A percentile compares a stretch with the other conserved stretches of the same genome.
These are phyloP conservation scores for Aspergillus thermomutatus DNA, from an alignment of 2,329 filamentous ascomycete species.

Conservation along the genomic window DNA sequence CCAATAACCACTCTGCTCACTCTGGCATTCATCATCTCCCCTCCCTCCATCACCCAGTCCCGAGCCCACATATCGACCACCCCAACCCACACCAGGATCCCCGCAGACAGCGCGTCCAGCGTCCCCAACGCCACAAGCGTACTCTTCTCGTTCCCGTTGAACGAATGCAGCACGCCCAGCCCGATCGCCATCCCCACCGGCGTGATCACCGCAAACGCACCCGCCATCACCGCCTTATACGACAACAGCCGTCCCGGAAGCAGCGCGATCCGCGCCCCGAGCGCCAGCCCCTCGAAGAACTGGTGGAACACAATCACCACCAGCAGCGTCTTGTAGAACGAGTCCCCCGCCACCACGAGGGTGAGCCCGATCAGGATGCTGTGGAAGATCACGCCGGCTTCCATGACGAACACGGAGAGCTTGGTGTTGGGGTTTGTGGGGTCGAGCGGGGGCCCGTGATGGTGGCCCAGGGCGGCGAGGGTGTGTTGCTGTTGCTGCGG, in stretches of 20 bases:
- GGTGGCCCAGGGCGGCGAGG: constrained; percentile 30
- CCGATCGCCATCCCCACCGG: constrained; percentile 79
- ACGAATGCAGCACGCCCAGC: constrained; percentile 64
- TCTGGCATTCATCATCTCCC: constrained; percentile 54
- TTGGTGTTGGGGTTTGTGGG: constrained; percentile 43
- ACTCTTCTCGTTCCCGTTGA: constrained; percentile 68
- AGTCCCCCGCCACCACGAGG: constrained; percentile 48
- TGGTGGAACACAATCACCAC: constrained; percentile 74
- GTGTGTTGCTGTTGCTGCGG: constrained; percentile 5
- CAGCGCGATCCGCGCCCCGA: constrained; percentile 67
- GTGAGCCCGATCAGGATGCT: constrained; percentile 54
- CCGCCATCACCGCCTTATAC: constrained; percentile 58
- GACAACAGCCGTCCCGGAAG: constrained; percentile 38
- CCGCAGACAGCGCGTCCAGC: constrained; percentile 69
- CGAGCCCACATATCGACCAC: constrained; percentile 75
- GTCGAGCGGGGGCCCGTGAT: constrained; percentile 28
- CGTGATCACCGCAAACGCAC: constrained; percentile 66
- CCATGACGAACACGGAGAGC: constrained; percentile 65
- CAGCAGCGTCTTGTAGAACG: constrained; percentile 51
- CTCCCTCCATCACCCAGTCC: constrained; percentile 65
- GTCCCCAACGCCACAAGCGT: constrained; percentile 72
- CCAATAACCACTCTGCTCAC: constrained; percentile 50
- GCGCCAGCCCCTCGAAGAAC: constrained; percentile 72
- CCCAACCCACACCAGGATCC: constrained; percentile 76
- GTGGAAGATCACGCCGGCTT: constrained; percentile 73